Base-by-base conservation (phyloP, 1,139 yeast genomes). In the Petasospora fabianii region DNA sequence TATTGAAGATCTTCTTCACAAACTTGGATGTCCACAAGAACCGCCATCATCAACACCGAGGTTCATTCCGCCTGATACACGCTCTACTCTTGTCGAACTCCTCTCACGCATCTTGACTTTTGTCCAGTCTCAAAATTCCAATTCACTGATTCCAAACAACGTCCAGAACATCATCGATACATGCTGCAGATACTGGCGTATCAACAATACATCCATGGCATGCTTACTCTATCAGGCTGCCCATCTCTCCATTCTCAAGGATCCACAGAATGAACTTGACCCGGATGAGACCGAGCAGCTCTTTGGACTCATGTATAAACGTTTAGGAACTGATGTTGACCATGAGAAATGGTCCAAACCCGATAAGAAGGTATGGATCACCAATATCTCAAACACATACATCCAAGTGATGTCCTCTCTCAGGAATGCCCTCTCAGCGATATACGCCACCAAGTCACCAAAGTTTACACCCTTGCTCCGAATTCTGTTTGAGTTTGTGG, bases 181-280 rank as follows among this genome's bases (percentile, higher is more conserved):
- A 15, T 74, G 77, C 42, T 66, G 79, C 6, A 68, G 65, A 34
- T 65, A 77, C 34, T 84, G 95, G 95, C 64, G 84, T 44, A 59
- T 84, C 6, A 75, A 74, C 42, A 58, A 59, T 8, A 65, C 78
- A 0, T 68, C 88, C 0, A 62, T 74, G 41, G 75, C 80, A 0
- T 68, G 73, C 0, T 55, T 79, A 3, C 49, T 79, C 5, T 73
- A 73, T 38, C 71, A 80, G 4, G 83, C 80, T 3, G 73, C 75
- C 4, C 77, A 75, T 50, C 48, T 63, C 24, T 58, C 71, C 1
- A 53, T 68, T 5, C 49, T 74, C 38, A 62, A 60, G 37, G 69
- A 50, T 29, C 35, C 50, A 1, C 55, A 55, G 9, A 55, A 56
- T 13, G 61, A 59, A n/a, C 30, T 64, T 5, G 56, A 61, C 36